Evolutionary conservation across 805 yeast species (phyloP).

Genomic region (Wickerhamomyces sydowiorum): DNA sequence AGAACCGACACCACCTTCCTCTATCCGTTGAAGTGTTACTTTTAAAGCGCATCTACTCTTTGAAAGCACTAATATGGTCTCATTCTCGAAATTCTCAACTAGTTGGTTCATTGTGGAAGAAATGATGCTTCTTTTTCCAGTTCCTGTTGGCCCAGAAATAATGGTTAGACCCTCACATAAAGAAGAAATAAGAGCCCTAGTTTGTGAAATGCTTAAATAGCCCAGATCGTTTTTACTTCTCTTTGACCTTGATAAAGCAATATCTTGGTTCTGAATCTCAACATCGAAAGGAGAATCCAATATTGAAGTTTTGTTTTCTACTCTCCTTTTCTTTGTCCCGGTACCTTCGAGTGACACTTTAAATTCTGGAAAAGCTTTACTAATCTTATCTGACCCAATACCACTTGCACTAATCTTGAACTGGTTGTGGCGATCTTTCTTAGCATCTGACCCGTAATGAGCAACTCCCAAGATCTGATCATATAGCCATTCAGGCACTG

Average conservation of each 20-base stretch:
- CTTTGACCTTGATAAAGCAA: too few species aligned
- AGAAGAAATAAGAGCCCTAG: slow-evolving; percentile 19
- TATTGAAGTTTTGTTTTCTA: background rate
- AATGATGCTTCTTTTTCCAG: slow-evolving; percentile 38
- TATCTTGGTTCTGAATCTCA: too few species aligned
- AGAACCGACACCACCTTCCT: background rate
- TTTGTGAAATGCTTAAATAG: background rate
- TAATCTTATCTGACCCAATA: background rate
- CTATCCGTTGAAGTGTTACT: background rate
- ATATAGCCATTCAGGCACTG: slow-evolving; percentile 30
- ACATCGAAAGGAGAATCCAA: too few species aligned
- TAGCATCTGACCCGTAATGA: slow-evolving; percentile 1
- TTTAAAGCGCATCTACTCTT: slow-evolving; percentile 3
- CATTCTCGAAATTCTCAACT: slow-evolving; percentile 14
- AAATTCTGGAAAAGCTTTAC: background rate
- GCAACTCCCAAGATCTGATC: slow-evolving; percentile 30
- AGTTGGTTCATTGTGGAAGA: slow-evolving; percentile 19
- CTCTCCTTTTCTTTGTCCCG: background rate
- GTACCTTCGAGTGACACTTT: background rate
- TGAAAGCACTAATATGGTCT: slow-evolving; percentile 9
- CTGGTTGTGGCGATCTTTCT: slow-evolving; percentile 8
- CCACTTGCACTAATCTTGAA: too few species aligned
- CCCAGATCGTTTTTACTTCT: too few species aligned
- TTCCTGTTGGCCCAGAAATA: slow-evolving; percentile 49
- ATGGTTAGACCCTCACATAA: slow-evolving; percentile 34